These are phyloP conservation scores for Citrus sp. DNA, from an alignment of 345 rosid genomes.

Conservation along the genomic window DNA sequence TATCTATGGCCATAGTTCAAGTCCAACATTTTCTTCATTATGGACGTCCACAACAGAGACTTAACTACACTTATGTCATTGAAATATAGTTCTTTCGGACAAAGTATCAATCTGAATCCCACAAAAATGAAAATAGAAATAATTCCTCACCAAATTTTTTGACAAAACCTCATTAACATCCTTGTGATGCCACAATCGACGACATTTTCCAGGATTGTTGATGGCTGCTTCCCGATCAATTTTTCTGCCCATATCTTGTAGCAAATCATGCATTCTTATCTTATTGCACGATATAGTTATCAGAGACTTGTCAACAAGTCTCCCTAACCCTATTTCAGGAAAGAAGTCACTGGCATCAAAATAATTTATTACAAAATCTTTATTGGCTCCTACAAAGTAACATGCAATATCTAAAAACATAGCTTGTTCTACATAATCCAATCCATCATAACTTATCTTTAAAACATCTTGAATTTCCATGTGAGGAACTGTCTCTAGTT, in stretches of 20 bases:
- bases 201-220: constrained; percentile 12
- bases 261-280: constrained; percentile 27
- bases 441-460: no score
- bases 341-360: constrained; percentile 26
- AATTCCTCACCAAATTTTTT: constrained; percentile 12
- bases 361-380: constrained; percentile 21
- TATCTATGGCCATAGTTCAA: no score
- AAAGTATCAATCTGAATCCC: background rate
- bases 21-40: no score
- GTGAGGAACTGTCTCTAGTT: no score
- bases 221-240: constrained; percentile 23
- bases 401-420: no score
- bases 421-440: no score
- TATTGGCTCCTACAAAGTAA: background rate
- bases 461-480: no score
- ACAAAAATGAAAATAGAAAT: no score
- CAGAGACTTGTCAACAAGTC: constrained; percentile 32
- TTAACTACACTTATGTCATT: no score
- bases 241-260: constrained; percentile 30
- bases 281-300: background rate
- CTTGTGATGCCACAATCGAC: constrained; percentile 22
- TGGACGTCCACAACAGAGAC: no score
- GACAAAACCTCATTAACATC: constrained; percentile 27
- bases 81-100: no score
- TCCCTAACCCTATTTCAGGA: constrained; percentile 22